Conservation (phyloP, 164 flowering plant genomes). For the Tinospora cordifolia region DNA sequence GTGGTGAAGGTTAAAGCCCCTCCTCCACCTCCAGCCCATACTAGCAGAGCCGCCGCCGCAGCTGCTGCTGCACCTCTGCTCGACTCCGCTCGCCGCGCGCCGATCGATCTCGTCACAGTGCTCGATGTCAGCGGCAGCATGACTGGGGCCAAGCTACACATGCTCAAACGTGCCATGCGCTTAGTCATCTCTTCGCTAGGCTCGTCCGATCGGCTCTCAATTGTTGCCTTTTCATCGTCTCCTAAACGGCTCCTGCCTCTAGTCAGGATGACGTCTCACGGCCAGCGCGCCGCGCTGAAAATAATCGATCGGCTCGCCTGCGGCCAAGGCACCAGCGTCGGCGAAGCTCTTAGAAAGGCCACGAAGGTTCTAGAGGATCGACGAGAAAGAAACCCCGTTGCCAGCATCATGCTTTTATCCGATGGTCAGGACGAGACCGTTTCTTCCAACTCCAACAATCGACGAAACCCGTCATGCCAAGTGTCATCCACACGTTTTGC, state of each 20-base stretch:
- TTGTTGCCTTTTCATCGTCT: constrained; percentile 52
- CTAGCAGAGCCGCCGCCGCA: constrained; percentile 18
- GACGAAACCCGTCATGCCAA: constrained; percentile 21
- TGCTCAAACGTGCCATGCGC: constrained; percentile 60
- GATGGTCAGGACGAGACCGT: constrained; percentile 62
- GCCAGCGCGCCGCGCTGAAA: constrained; percentile 57
- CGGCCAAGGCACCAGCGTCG: constrained; percentile 51
- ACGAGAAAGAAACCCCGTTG: constrained; percentile 80
- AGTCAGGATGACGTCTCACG: constrained; percentile 61
- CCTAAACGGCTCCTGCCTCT: constrained; percentile 57
- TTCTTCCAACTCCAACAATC: constrained; percentile 12
- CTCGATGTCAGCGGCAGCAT: constrained; percentile 57
- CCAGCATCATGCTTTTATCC: constrained; percentile 71
- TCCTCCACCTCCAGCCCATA: constrained; percentile 33
- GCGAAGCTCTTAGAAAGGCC: constrained; percentile 69
- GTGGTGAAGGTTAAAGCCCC: constrained; percentile 59
- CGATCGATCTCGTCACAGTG: constrained; percentile 74
- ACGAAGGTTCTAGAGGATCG: constrained; percentile 76
- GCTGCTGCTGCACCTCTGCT: constrained; percentile 19
- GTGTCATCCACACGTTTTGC: constrained; percentile 57
- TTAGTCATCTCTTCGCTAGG: constrained; percentile 57
- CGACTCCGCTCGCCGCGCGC: constrained; percentile 41
- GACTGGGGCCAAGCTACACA: constrained; percentile 37
- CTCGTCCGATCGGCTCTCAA: constrained; percentile 68
- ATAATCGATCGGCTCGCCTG: constrained; percentile 55